A percentile compares a stretch with the other conserved stretches of the same genome.
phyloP scores from a whole-genome alignment of 2,329 filamentous ascomycete genomes.

The Exophiala phaeomuriformis region DNA sequence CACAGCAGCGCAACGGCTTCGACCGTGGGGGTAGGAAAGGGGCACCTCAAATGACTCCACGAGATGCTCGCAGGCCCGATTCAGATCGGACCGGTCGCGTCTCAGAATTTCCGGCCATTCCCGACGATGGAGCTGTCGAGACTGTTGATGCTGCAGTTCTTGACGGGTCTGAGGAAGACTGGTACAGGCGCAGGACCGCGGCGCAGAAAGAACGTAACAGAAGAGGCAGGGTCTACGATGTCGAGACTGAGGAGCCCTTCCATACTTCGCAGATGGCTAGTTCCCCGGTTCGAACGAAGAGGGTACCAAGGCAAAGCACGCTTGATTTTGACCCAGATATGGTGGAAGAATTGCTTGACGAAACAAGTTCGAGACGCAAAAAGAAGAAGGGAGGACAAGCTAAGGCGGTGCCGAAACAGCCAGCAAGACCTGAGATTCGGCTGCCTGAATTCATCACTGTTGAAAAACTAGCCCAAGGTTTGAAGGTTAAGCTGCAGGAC shows the following conservation, averaged over 20 bases:
- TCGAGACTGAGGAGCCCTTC: constrained; percentile 12
- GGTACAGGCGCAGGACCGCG: constrained; percentile 1
- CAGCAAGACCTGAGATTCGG: constrained; percentile 55
- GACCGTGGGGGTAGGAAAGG: neutral
- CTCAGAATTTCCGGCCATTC: neutral
- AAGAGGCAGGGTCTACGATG: constrained; percentile 20
- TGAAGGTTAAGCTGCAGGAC: constrained; percentile 61
- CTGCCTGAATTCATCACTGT: constrained; percentile 90
- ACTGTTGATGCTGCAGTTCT: neutral
- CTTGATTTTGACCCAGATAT: constrained; percentile 29
- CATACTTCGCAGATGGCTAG: constrained; percentile 1
- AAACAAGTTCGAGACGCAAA: constrained; percentile 16
- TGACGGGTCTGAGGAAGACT: neutral
- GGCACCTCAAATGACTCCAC: neutral
- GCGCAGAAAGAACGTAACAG: constrained; percentile 10
- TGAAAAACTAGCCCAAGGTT: constrained; percentile 66
- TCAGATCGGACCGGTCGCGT: neutral
- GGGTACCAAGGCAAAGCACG: constrained; percentile 6
- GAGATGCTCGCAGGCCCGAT: neutral
- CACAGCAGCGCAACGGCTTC: neutral
- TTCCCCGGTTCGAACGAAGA: constrained; percentile 1
- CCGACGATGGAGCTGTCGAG: neutral
- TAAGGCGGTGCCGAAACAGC: constrained; percentile 38
- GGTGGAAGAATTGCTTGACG: constrained; percentile 34
- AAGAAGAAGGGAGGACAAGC: constrained; percentile 33